phyloP scores from a whole-genome alignment of 257 asterid genomes.

The Mitragyna speciosa region DNA sequence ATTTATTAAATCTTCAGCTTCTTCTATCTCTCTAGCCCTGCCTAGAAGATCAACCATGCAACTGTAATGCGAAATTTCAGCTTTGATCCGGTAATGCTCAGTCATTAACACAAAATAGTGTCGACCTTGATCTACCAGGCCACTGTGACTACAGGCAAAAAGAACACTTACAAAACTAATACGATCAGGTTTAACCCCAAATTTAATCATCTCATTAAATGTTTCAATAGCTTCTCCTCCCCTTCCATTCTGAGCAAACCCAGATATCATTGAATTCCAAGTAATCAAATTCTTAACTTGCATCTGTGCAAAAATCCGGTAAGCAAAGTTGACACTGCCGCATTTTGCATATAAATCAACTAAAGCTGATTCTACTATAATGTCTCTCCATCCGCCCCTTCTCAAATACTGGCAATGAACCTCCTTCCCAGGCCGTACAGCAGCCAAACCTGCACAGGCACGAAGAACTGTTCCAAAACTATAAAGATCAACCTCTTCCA shows the following conservation, averaged over 20 bases:
- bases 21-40: slow-evolving; percentile 71
- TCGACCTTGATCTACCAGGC: slow-evolving; percentile 62
- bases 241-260: slow-evolving; percentile 87
- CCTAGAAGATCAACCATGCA: slow-evolving; percentile 91
- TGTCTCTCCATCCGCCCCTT: slow-evolving; percentile 77
- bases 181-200: slow-evolving; percentile 54
- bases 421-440: slow-evolving; percentile 71
- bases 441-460: slow-evolving; percentile 84
- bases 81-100: slow-evolving; percentile 41
- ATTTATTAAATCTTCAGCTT: slow-evolving; percentile 63
- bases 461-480: slow-evolving; percentile 73
- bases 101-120: slow-evolving; percentile 54
- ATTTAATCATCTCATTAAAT: slow-evolving; percentile 58
- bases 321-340: slow-evolving; percentile 66
- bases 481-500: slow-evolving; percentile 63
- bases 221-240: slow-evolving; percentile 62
- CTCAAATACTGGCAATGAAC: slow-evolving; percentile 86
- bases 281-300: slow-evolving; percentile 61
- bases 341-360: slow-evolving; percentile 90
- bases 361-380: slow-evolving; percentile 87
- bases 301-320: slow-evolving; percentile 61
- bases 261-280: slow-evolving; percentile 93
- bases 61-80: slow-evolving; percentile 68
- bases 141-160: slow-evolving; percentile 88
- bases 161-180: slow-evolving; percentile 72